Evolutionary conservation across 495 filamentous ascomycete genomes (phyloP).

Genomic region (Aspergillus taichungensis): DNA sequence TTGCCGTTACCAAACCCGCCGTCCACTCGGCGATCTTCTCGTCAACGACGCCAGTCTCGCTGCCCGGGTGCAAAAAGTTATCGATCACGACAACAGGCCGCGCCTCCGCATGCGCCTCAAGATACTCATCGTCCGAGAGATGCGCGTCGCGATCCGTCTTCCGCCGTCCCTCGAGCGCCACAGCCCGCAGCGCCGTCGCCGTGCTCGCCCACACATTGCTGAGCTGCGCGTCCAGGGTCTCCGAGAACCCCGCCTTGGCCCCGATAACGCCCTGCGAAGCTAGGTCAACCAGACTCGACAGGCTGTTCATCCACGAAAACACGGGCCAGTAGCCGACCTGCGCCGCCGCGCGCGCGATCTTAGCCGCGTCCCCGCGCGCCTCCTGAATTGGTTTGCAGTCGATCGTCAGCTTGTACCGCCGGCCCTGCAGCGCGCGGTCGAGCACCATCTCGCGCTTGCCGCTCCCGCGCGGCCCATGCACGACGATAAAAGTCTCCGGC

Average conservation of each 20-base stretch:
- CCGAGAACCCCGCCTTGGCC: constrained; percentile 88
- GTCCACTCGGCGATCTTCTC: constrained; percentile 92
- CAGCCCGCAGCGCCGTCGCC: constrained; percentile 64
- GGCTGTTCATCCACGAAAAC: constrained; percentile 93
- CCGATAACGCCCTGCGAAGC: constrained; percentile 91
- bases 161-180: constrained; percentile 58
- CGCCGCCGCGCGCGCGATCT: constrained; percentile 69
- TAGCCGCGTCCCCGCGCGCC: constrained; percentile 80
- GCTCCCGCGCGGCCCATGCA: constrained; percentile 85
- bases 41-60: constrained; percentile 66
- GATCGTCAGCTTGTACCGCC: constrained; percentile 73
- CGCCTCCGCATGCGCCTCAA: constrained; percentile 81
- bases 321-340: constrained; percentile 89
- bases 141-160: constrained; percentile 67
- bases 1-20: constrained; percentile 74
- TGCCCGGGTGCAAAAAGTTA: constrained; percentile 79
- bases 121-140: constrained; percentile 75
- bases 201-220: constrained; percentile 89
- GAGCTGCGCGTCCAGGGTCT: constrained; percentile 85
- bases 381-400: constrained; percentile 94
- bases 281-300: constrained; percentile 85
- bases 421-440: constrained; percentile 69
- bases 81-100: constrained; percentile 86
- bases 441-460: constrained; percentile 84
- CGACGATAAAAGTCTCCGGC: constrained; percentile 84